Conservation (phyloP, 2,329 filamentous ascomycete species). For the Cercospora sp. region DNA sequence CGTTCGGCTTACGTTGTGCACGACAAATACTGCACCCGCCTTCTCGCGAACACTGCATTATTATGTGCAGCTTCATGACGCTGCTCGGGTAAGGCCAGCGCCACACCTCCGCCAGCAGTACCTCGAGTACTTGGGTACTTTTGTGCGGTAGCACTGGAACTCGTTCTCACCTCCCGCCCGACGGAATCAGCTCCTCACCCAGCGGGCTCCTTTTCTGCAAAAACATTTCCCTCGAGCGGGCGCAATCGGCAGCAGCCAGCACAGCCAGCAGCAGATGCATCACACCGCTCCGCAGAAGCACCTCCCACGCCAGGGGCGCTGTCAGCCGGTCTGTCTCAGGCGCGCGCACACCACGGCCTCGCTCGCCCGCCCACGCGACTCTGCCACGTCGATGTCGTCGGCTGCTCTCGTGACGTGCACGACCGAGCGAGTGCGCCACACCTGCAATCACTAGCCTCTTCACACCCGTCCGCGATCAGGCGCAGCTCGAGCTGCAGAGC, state of each 20-base stretch:
- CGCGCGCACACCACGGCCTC: neutral
- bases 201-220: neutral
- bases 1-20: neutral
- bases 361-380: neutral
- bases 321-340: neutral
- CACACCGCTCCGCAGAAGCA: neutral
- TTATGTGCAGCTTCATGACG: neutral
- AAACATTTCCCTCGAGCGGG: neutral
- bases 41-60: neutral
- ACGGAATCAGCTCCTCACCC: neutral
- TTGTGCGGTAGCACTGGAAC: neutral
- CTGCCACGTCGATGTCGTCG: constrained; percentile 9
- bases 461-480: neutral
- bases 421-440: constrained; percentile 9
- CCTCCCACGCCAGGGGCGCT: neutral
- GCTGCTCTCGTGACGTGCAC: constrained; percentile 6
- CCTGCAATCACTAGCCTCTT: constrained; percentile 7
- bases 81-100: neutral
- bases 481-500: neutral
- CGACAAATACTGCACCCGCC: neutral
- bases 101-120: neutral
- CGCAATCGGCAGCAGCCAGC: neutral
- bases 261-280: neutral
- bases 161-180: neutral
- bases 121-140: neutral